Percentiles rank a stretch among this genome's conserved stretches.
Conservation (phyloP, 164 flowering plant species). For the Vitis vinifera region DNA sequence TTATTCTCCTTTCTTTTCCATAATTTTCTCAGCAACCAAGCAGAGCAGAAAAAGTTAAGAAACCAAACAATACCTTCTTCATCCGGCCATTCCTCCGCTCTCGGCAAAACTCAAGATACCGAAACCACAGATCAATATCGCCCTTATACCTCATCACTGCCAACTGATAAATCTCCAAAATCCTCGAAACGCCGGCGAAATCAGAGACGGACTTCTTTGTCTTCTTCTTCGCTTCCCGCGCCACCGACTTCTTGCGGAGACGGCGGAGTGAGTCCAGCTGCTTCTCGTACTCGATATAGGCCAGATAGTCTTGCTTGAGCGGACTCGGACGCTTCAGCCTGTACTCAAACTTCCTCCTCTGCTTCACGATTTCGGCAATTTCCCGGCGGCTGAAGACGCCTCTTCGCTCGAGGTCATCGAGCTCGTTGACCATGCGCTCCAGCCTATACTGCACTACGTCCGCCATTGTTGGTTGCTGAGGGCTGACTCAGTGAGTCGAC, state of each 20-base stretch:
- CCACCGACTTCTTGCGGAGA: constrained; percentile 50
- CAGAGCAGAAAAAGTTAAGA: background rate
- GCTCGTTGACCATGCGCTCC: constrained; percentile 80
- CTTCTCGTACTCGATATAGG: constrained; percentile 84
- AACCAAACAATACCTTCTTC: constrained; percentile 57
- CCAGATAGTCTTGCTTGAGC: constrained; percentile 68
- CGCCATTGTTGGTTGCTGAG: constrained; percentile 52
- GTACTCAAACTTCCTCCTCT: constrained; percentile 85
- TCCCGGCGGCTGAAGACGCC: constrained; percentile 45
- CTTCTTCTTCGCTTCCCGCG: constrained; percentile 30
- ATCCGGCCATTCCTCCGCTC: constrained; percentile 64
- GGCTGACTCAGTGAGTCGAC: background rate
- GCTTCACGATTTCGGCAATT: constrained; percentile 69
- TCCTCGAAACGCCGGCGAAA: constrained; percentile 56
- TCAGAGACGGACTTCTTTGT: constrained; percentile 62
- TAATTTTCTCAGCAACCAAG: background rate
- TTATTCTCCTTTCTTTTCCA: too few species aligned
- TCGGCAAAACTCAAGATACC: constrained; percentile 80
- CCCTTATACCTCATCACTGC: constrained; percentile 75
- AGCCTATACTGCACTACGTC: constrained; percentile 84
- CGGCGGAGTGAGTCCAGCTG: constrained; percentile 65
- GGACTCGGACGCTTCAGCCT: constrained; percentile 78
- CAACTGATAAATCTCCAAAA: constrained; percentile 54
- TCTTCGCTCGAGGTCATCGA: constrained; percentile 74
- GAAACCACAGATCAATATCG: constrained; percentile 83